Evolutionary conservation across 352 stramenopile species (phyloP).

Genomic region (Pythium rishiriense): DNA sequence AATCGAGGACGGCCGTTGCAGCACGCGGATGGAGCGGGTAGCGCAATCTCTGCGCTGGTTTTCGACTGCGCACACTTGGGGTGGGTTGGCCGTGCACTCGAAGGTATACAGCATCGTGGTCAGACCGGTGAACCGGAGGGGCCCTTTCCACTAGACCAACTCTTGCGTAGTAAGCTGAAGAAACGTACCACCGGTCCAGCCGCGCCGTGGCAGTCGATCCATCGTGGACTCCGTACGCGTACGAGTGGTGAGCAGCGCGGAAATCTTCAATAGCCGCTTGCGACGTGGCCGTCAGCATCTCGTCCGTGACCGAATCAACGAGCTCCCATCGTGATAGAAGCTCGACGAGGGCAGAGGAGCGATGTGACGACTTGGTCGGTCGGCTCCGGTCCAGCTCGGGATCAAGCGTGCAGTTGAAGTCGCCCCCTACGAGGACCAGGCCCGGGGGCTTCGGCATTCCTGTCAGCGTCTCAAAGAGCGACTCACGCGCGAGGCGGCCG

Average conservation of each 20-base stretch:
- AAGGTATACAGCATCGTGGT: not conserved
- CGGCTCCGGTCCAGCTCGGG: not conserved
- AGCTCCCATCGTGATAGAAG: not conserved
- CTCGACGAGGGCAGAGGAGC: not conserved
- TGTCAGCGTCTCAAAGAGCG: not conserved
- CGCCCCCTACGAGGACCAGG: not conserved
- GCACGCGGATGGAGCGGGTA: not conserved
- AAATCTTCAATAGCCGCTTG: not conserved
- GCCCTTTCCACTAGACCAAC: too few relatives aligned
- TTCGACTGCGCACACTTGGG: not conserved
- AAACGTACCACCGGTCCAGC: conserved; percentile 17
- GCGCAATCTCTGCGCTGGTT: not conserved
- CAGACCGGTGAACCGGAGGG: not conserved
- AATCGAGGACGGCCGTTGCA: not conserved
- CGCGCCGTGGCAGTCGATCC: not conserved
- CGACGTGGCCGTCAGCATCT: not conserved
- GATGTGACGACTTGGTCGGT: not conserved
- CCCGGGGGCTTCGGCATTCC: not conserved
- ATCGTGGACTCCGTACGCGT: conserved; percentile 2
- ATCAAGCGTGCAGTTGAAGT: conserved; percentile 20
- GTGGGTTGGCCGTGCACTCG: not conserved
- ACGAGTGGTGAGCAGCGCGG: conserved; percentile 10
- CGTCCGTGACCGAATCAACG: not conserved
- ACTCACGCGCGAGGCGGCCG: not conserved
- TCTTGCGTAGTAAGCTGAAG: not conserved